Evolutionary conservation across 148 eudicot species (phyloP), one percentile per base, ranked within the genome.

Genomic region (Dianthus caryophyllus): DNA sequence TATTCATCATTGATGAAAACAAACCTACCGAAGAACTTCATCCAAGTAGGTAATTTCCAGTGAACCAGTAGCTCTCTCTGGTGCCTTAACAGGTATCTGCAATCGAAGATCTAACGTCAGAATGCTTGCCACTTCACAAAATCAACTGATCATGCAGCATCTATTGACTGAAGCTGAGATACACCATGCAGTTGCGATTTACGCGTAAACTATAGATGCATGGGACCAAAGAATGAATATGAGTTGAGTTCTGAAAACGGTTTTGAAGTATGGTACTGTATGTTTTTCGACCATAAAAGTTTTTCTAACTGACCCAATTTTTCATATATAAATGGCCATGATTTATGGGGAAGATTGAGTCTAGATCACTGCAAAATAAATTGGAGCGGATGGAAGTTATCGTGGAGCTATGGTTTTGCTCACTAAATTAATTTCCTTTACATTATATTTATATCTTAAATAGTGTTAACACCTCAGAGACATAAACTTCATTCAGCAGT

Each of bases 51-150:
- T 93, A 29, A 93, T 81, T 62, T 93, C 98, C 70, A 93, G 75
- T 71, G 80, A 81, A 25, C 98, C 98, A 52, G 64, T 71, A 36
- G 98, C 94, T 73, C 78, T 80, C 24, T 74, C 98, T 14, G 98
- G 98, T 22, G 98, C 98, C 80, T 87, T 93, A n/a, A 93, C 77
- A 38, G 91, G 98, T 81, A 93, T 80, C 98, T 89, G 83, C 46
- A 73, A 24, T 31, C 2, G 56, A 52, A 64, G 15, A 18, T 30
- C 27, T 18, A 49, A 0, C 30, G 47, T 59, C 66, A 69, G 7
- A 20, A 14, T 38, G 26, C 29, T 6, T 0, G 65, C 36, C 26
- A 61, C 21, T 16, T 25, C 5, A 21, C 9, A 29, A 27, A 48
- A 2, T 9, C 38, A 47, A 33, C 5, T 8, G 21, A 33, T 43